phyloP scores from a whole-genome alignment of 495 filamentous ascomycete genomes.

The Lepraria neglecta region DNA sequence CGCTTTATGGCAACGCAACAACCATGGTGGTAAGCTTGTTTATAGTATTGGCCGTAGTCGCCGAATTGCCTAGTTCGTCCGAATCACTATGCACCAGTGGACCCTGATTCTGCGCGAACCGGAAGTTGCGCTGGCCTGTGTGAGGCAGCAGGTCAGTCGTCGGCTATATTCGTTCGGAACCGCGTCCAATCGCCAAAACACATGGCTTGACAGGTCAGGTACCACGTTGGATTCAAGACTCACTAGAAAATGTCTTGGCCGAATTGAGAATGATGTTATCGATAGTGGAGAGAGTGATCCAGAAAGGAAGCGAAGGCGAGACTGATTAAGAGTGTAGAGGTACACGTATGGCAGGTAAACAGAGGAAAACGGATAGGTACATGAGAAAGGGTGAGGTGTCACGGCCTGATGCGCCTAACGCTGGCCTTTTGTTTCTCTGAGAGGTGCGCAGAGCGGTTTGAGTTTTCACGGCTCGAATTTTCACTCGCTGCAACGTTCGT shows the following conservation, averaged over 20 bases:
- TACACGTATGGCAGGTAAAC: not conserved
- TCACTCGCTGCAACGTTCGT: conserved; percentile 7
- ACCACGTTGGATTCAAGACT: conserved; percentile 1
- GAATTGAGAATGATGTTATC: conserved; percentile 1
- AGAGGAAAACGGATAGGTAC: conserved; percentile 7
- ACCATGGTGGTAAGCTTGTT: conserved; percentile 12
- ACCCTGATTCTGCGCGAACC: not conserved
- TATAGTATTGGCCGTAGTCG: conserved; percentile 10
- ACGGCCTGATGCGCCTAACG: conserved; percentile 19
- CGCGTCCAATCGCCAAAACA: conserved; percentile 6
- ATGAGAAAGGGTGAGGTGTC: conserved; percentile 12
- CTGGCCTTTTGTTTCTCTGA: conserved; percentile 9
- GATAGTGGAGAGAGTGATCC: not conserved
- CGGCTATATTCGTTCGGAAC: not conserved
- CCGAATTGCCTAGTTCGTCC: conserved; percentile 2
- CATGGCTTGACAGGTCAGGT: not conserved
- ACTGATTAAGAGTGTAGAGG: not conserved
- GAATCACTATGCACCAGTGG: not conserved
- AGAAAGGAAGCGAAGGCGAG: conserved; percentile 3
- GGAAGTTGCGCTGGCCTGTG: not conserved
- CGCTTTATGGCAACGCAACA: conserved; percentile 15
- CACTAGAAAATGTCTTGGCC: conserved; percentile 4
- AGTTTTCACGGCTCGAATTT: not conserved
- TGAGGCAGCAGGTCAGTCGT: conserved; percentile 2
- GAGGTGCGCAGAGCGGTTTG: not conserved